Conservation (phyloP, 805 yeast species). For the Yarrowia porcina region DNA sequence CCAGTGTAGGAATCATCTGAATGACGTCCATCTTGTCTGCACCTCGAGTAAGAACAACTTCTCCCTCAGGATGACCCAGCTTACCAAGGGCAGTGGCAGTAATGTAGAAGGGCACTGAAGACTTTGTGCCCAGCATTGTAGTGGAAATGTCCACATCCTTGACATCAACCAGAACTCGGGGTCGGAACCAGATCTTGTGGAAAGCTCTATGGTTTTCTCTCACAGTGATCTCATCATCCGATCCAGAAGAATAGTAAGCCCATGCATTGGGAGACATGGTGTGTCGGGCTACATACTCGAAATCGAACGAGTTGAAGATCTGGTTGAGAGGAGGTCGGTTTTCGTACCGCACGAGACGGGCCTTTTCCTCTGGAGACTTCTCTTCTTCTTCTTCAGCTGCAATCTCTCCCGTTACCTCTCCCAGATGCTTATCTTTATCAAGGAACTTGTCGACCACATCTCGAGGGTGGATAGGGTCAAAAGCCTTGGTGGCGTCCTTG, state of each 20-base stretch:
- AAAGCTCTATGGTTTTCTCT: constrained; percentile 90
- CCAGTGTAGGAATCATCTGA: constrained; percentile 91
- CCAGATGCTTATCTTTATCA: constrained; percentile 59
- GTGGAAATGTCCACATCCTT: constrained; percentile 66
- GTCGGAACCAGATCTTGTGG: constrained; percentile 84
- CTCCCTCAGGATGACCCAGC: constrained; percentile 92
- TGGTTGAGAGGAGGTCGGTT: constrained; percentile 66
- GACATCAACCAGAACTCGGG: constrained; percentile 79
- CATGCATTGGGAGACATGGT: constrained; percentile 77
- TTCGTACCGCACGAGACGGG: constrained; percentile 44
- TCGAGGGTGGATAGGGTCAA: constrained; percentile 88
- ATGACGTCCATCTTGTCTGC: constrained; percentile 66
- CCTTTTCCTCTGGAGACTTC: constrained; percentile 44
- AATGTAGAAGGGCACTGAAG: constrained; percentile 77
- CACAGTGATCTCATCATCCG: constrained; percentile 87
- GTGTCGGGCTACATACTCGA: constrained; percentile 79
- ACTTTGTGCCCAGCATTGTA: constrained; percentile 66
- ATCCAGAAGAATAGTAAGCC: constrained; percentile 89
- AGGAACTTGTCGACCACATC: constrained; percentile 70
- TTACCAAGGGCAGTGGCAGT: constrained; percentile 91
- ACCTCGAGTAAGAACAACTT: constrained; percentile 78
- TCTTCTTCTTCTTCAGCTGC: constrained; percentile 37
- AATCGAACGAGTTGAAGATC: constrained; percentile 76
- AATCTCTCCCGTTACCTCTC: constrained; percentile 42
- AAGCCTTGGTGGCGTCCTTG: constrained; percentile 75